Evolutionary conservation across 2,329 filamentous ascomycete species (phyloP), one percentile per base, ranked within the genome.

Genomic region (Phialemonium atrogriseum): DNA sequence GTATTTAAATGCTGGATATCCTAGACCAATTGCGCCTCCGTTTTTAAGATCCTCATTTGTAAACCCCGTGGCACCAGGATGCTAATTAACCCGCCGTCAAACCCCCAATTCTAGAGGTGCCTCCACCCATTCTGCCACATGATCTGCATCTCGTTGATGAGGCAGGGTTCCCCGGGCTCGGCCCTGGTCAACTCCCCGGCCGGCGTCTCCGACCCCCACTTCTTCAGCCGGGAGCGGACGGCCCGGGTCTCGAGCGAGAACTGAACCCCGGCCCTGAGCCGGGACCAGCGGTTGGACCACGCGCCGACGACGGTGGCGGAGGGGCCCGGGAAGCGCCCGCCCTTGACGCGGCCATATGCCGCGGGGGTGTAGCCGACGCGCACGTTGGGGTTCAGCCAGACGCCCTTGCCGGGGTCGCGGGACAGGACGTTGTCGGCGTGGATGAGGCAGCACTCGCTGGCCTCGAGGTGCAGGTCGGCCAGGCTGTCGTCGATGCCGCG

Each of bases 401-500:
- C 73, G 30, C 80, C 76, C 33, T 60, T 43, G 25, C 43, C 32
- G 25, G 55, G 42, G 5, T 53, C 52, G 34, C 48, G 48, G 5
- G 66, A 66, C 5, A 77, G 55, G 2, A 71, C 72, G 44, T 84
- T 85, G 46, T 85, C 81, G 3, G 74, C 73, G 48, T 85, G 81
- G 33, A 85, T 76, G 32, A 88, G 69, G 53, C 84, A 88, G 59
- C 82, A 87, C 55, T 88, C 83, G 10, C 76, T 82, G n/a, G 68
- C 83, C 53, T 88, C 84, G 16, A 87, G 62, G 47, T 84, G 80
- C 16, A 60, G 47, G 7, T 53, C 47, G 3, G 73, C 74, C 2
- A 89, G 68, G 4, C 65, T 66, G 49, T 83, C 78, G 2, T 70
- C 55, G 31, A 80, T 64, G 13, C 69, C 77, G 15, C 80, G 74